Evolutionary conservation across 139 green algal genomes (phyloP), one percentile per base, ranked within the genome.

Genomic region (Astrephomene gubernaculifera): DNA sequence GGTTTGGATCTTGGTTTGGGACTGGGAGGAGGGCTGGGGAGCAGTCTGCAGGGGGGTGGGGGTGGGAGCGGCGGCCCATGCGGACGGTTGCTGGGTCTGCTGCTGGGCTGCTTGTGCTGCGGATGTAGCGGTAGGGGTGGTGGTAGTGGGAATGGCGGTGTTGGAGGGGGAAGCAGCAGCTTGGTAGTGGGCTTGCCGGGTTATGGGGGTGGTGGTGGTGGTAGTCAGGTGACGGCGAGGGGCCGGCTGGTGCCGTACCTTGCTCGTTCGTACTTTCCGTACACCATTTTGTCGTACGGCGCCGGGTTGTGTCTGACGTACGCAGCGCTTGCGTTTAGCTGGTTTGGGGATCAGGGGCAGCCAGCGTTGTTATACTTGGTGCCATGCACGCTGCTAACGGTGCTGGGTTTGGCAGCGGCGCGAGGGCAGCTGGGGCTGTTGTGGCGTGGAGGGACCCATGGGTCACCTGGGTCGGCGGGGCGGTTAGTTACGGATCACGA

Each of bases 331-430:
- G 82, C 89, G 45, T 89, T 91, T 63, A 71, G 85, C 33, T 91
- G 86, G 86, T 93, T 93, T 82, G 90, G 90, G 2, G 90, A 91
- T 57, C 81, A 93, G 69, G 96, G 97, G 0, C 97, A 99, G 88
- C 97, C 97, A 2, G 96, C 97, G 33, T 93, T 99, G 82, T 89
- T 99, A 45, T 99, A 99, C 71, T 73, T 99, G 22, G 94, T 98
- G 25, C 97, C 97, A 1, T 96, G 92, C 83, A 98, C 93, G 31
- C 86, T 99, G 7, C 94, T 92, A 2, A 85, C 84, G 1, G 72
- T 95, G 31, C n/a, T 90, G 74, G 35, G 86, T 19, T 71, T 95
- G 44, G 89, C 81, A 29, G 71, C 52, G 63, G 53, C 22, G 33
- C 78, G 94, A 0, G 90, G 91, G 19, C 83, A 98, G 61, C 63